Percentiles rank a stretch among this genome's conserved stretches.
Conservation (phyloP, 805 yeast species). For the Suhomyces prunicola region DNA sequence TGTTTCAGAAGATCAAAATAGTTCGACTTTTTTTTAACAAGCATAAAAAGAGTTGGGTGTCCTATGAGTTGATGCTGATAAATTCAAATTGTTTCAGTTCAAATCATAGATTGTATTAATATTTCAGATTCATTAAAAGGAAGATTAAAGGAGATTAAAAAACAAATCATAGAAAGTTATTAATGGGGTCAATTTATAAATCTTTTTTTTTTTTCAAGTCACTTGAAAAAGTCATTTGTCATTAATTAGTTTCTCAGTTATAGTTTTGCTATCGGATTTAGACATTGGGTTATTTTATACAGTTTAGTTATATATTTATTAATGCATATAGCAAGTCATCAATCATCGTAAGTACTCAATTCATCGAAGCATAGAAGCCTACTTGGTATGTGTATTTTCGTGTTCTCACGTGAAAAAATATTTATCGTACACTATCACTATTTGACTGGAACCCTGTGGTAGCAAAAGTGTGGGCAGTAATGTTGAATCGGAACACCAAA, state of each 20-base stretch:
- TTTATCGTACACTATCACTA: not conserved
- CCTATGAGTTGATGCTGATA: slow-evolving; percentile 5
- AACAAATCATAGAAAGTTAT: slow-evolving; percentile 21
- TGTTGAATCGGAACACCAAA: slow-evolving; percentile 3
- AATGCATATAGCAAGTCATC: slow-evolving; percentile 23
- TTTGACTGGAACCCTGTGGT: not conserved
- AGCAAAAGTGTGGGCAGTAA: too few relatives aligned
- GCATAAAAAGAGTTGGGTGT: not conserved
- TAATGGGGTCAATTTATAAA: slow-evolving; percentile 22
- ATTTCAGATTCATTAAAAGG: slow-evolving; percentile 9
- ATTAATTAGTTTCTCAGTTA: slow-evolving; percentile 25
- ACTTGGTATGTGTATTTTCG: not conserved
- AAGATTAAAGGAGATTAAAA: slow-evolving; percentile 11
- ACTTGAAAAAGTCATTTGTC: slow-evolving; percentile 17
- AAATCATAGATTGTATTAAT: slow-evolving; percentile 14
- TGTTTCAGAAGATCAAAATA: slow-evolving; percentile 12
- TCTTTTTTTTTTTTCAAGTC: slow-evolving; percentile 21
- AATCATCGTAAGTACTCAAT: too few relatives aligned
- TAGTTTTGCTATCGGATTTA: slow-evolving; percentile 37
- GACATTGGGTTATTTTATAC: slow-evolving; percentile 39
- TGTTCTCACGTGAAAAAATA: not conserved
- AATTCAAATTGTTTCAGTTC: slow-evolving; percentile 1
- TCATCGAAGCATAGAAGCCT: too few relatives aligned
- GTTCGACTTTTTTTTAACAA: slow-evolving; percentile 4
- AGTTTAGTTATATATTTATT: slow-evolving; percentile 18